Evolutionary conservation across 352 stramenopile species (phyloP).

Genomic region (Aphanomyces stellatus): DNA sequence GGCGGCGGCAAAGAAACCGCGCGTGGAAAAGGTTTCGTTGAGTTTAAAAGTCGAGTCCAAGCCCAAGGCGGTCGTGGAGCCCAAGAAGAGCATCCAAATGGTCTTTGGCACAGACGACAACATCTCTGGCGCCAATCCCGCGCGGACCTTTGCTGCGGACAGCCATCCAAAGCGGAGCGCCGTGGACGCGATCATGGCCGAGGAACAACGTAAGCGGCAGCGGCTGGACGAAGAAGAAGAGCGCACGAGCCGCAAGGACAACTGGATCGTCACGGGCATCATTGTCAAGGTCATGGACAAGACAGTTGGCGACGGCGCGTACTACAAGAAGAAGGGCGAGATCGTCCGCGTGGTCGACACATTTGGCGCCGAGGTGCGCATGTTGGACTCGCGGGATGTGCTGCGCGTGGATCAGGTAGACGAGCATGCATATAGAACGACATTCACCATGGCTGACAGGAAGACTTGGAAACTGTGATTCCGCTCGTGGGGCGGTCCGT

Average conservation of each 20-base stretch:
- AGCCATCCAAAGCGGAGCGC: constrained; percentile 25
- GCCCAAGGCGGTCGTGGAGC: neutral
- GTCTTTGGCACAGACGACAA: constrained; percentile 10
- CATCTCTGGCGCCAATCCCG: neutral
- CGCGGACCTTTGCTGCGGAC: neutral
- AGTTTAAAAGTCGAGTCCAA: neutral
- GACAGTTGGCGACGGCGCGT: constrained; percentile 75
- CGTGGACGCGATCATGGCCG: constrained; percentile 51
- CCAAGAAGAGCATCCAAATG: constrained; percentile 22
- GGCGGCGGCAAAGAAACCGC: constrained; percentile 31
- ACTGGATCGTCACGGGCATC: constrained; percentile 89
- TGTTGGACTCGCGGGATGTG: constrained; percentile 74
- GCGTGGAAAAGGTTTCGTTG: constrained; percentile 21
- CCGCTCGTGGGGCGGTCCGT: constrained; percentile 54
- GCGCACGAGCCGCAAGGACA: constrained; percentile 55
- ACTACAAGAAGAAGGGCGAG: constrained; percentile 84
- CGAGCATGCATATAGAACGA: too few species aligned
- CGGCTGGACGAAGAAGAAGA: constrained; percentile 34
- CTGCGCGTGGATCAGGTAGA: constrained; percentile 49
- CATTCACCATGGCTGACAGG: too few species aligned
- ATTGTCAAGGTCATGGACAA: constrained; percentile 94
- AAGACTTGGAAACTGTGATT: constrained; percentile 87
- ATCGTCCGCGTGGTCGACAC: constrained; percentile 69
- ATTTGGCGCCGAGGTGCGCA: constrained; percentile 72
- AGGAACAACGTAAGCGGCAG: constrained; percentile 39